Evolutionary conservation across 2,329 filamentous ascomycete genomes (phyloP), one percentile per base, ranked within the genome.

Genomic region (Penicillium nordicum): DNA sequence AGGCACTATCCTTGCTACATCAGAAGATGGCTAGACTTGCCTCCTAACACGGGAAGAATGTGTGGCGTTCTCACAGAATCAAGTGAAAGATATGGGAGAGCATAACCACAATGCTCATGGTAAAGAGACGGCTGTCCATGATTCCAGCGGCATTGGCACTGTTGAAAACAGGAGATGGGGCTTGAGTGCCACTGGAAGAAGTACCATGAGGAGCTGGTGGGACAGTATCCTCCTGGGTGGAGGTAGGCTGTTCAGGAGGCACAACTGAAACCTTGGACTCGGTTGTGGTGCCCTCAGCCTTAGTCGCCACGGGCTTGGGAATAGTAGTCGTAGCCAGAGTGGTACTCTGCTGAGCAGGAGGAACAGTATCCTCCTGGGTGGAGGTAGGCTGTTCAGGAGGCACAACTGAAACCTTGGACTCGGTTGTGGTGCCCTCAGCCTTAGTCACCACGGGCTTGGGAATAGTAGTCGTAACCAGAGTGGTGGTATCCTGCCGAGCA

Each of bases 161-260:
- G 23, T 56, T 56, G 53, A 56, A 56, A 37, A 52, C n/a, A 34
- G 53, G 53, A 6, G 42, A 40, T 18, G 50, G 27, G 8, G 27
- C 0, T 2, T 18, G 14, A 18, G 43, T 48, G 8, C 36, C n/a
- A 18, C 41, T 46, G 18, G 53, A 34, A 36, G 34, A 45, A 34
- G 47, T 34, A 16, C 25, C 34, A 12, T 41, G 32, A 25, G 40
- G 46, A 18, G 27, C 18, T 38, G 47, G 34, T 3, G 42, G 29
- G 41, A 18, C 29, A 18, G 18, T 30, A 12, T 12, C 18, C 34
- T 52, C 27, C n/a, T 45, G 27, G 8, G 29, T 55, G 3, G 34
- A 14, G 8, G 23, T 30, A 27, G 32, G 40, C 23, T 53, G n/a
- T 2, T 40, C 40, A 5, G 49, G 43, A 53, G 34, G 16, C n/a